Base-by-base conservation (phyloP, 352 stramenopile genomes). In the Phytophthora cajani region DNA sequence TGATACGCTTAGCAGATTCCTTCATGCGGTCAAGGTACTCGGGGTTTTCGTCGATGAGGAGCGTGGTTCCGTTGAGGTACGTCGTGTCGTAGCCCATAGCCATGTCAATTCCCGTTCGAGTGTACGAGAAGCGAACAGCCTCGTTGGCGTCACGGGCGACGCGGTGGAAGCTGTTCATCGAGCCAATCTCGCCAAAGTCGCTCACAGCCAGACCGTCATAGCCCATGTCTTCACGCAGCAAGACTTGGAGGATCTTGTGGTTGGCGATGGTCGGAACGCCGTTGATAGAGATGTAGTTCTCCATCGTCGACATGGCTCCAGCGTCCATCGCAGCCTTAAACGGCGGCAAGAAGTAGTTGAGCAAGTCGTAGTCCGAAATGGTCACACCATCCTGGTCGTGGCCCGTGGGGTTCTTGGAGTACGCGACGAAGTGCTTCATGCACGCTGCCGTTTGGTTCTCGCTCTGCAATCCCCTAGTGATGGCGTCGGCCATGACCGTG, bases 381-480 rank as follows among this genome's bases (percentile, higher is more conserved):
- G 44, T 27, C 7, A 25, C 44, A 3, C n/a, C 44, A 14, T 51
- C 44, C 44, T 51, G 12, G 44, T 51, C 44, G 7, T 51, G 44
- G 8, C 44, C 44, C 1, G 44, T 51, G 6, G 44, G 44, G 44
- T 11, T 51, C 1, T 25, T 16, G 7, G 44, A 27, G n/a, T 51
- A 51, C 17, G 44, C 44, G 16, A 51, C 5, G 5, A 23, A 51
- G n/a, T 51, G 44, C 44, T 51, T 51, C 44, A 51, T 85, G 60
- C 87, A 94, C 7, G 89, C 89, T 9, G 88, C 85, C 7, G 79
- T 75, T 2, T 75, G 51, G 42, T 74, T 73, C 58, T 67, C 74
- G 40, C 66, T 70, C 61, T 97, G 90, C 23, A 97, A 11, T 7
- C 91, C 91, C 71, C 44, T 25, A 25, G 23, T 25, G 23, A 93